Percentiles rank a stretch among this genome's conserved stretches.
phyloP scores from a whole-genome alignment of 2,329 filamentous ascomycete species.

The Aureobasidium sp. region DNA sequence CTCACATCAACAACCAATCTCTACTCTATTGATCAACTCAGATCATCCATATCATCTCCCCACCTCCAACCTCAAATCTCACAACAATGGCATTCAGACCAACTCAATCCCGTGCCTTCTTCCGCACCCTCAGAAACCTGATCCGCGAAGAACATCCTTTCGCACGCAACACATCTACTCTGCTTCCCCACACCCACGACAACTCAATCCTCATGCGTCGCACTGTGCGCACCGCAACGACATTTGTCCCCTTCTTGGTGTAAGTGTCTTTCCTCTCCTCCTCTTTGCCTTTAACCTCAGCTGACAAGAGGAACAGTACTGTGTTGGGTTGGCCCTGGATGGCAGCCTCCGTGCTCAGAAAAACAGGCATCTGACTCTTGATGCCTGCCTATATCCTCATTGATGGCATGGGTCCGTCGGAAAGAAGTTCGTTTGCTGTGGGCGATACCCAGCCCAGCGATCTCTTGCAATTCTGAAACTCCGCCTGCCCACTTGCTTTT shows the following conservation, averaged over 20 bases:
- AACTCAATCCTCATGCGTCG: background rate
- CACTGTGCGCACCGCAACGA: background rate
- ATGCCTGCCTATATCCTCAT: background rate
- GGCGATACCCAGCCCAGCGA: background rate
- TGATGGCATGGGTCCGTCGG: background rate
- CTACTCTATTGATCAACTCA: background rate
- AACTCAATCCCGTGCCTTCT: slow-evolving; percentile 9
- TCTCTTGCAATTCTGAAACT: background rate
- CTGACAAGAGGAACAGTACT: background rate
- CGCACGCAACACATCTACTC: slow-evolving; percentile 3
- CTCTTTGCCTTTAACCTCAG: no score
- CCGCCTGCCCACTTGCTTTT: no score
- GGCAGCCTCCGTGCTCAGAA: background rate
- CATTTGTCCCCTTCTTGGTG: background rate
- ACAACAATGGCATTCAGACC: slow-evolving; percentile 11
- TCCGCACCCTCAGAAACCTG: slow-evolving; percentile 3
- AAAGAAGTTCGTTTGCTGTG: background rate
- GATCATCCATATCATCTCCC: background rate
- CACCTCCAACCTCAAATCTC: background rate
- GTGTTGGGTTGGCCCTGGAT: background rate
- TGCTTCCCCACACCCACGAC: slow-evolving; percentile 3
- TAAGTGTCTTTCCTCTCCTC: background rate
- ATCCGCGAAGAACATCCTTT: slow-evolving; percentile 2
- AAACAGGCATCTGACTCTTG: slow-evolving; percentile 5
- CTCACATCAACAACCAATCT: background rate